phyloP scores from a whole-genome alignment of 1,284 basidiomycete genomes.

The Hymenochaete sp. region DNA sequence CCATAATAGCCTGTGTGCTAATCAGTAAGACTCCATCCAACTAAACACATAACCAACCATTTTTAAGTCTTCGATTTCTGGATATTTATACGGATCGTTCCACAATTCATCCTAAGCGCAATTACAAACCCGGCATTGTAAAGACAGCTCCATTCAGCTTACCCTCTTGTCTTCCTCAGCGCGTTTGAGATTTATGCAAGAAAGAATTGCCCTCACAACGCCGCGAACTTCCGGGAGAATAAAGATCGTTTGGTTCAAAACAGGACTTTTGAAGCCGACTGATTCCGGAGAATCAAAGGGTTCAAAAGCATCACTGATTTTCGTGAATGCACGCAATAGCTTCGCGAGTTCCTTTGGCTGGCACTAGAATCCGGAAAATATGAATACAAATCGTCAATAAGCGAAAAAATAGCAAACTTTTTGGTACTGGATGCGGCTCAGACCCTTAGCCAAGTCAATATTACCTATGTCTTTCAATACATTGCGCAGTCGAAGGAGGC shows the following conservation, averaged over 20 bases:
- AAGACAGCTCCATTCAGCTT: conserved; percentile 53
- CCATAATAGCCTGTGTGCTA: conserved; percentile 40
- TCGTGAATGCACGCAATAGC: conserved; percentile 70
- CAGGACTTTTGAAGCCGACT: conserved; percentile 49
- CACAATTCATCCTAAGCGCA: conserved; percentile 26
- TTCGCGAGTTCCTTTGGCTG: conserved; percentile 78
- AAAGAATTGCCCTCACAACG: conserved; percentile 49
- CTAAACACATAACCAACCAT: conserved; percentile 6
- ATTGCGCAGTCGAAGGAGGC: conserved; percentile 56
- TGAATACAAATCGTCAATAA: conserved; percentile 7
- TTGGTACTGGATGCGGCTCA: conserved; percentile 85
- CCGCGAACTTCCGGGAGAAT: conserved; percentile 59
- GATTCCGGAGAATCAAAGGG: conserved; percentile 35
- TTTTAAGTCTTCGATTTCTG: conserved; percentile 16
- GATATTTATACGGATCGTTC: conserved; percentile 20
- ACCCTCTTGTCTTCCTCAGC: conserved; percentile 62
- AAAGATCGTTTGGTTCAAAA: conserved; percentile 68
- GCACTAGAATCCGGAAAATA: conserved; percentile 39
- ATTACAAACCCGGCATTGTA: conserved; percentile 44
- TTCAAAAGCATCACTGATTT: conserved; percentile 63
- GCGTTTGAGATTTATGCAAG: conserved; percentile 51
- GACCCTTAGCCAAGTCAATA: conserved; percentile 70
- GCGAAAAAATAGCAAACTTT: conserved; percentile 43
- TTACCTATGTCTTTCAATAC: conserved; percentile 69
- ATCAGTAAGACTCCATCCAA: background rate